Evolutionary conservation across 2,329 filamentous ascomycete genomes (phyloP), one percentile per base, ranked within the genome.

Genomic region (Pseudodiploospora longispora): DNA sequence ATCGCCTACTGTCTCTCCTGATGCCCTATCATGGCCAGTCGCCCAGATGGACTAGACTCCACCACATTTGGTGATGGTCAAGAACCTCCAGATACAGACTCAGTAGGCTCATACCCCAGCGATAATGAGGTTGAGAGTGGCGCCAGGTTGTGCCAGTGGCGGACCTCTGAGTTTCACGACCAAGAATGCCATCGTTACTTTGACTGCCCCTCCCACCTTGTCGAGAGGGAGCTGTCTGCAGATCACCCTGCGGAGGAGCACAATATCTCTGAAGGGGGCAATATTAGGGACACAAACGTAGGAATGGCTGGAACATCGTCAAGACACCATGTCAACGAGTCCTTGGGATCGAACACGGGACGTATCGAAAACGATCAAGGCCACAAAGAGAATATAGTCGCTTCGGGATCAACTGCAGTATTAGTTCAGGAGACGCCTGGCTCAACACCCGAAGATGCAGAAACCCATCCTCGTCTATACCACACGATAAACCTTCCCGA

Each of bases 141-240:
- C 42, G 44, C 40, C 30, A 30, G 48, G 4, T 34, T 41, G 30
- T 74, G 69, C 46, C 61, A 52, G 32, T 71, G 67, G 61, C 63
- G 62, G 40, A 69, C 61, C 7, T 27, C 54, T 12, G 56, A 59
- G 10, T 69, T 62, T 37, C 53, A 68, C 50, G 62, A 69, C 41
- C 61, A 65, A 40, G 71, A 74, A 55, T 73, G 71, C 53, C 63
- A 63, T 8, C 65, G 64, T 38, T 75, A 63, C 54, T 65, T 71
- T 45, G 72, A 75, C 57, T 74, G 71, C 36, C 72, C 71, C 30
- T 66, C 69, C 4, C 72, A 75, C 45, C 48, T 60, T 12, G 51
- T 70, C 38, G 66, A 67, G 52, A 63, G 71, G 41, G 54, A 52
- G 29, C 47, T 62, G 19, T 64, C 64, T 33, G 45, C 52, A 27